Conservation (phyloP, 768 basidiomycete genomes). For the Mycena leptocephala region DNA sequence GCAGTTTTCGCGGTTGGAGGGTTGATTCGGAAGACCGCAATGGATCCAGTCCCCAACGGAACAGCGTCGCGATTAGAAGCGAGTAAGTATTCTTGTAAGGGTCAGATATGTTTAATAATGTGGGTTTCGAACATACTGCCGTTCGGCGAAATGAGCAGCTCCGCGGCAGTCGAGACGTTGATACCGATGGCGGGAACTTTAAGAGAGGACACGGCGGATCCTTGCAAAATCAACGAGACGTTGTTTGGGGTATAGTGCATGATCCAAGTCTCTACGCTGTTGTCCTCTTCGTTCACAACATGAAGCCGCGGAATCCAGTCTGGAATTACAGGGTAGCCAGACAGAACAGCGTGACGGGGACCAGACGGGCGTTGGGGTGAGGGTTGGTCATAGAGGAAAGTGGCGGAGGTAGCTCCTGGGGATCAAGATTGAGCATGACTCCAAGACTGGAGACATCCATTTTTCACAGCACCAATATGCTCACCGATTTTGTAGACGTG, state of each 20-base stretch:
- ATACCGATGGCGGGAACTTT: constrained; percentile 12
- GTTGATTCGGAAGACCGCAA: constrained; percentile 28
- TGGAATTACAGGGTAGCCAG: constrained; percentile 15
- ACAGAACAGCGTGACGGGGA: constrained; percentile 22
- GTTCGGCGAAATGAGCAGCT: constrained; percentile 27
- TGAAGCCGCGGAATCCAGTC: constrained; percentile 26
- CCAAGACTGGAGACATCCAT: no score
- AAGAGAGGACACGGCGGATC: constrained; percentile 26
- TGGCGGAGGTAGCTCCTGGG: constrained; percentile 22
- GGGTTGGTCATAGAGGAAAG: constrained; percentile 29
- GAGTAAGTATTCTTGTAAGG: constrained; percentile 14
- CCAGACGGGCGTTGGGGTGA: constrained; percentile 23
- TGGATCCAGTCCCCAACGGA: constrained; percentile 13
- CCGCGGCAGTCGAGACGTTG: constrained; percentile 28
- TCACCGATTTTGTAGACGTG: constrained; percentile 31
- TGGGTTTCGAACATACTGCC: constrained; percentile 13
- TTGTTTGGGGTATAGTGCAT: constrained; percentile 29
- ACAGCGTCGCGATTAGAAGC: constrained; percentile 25
- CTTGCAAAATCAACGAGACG: constrained; percentile 22
- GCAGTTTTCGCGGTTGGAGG: constrained; percentile 24
- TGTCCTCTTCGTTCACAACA: constrained; percentile 31
- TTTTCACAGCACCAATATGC: no score
- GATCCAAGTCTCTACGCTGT: constrained; percentile 30
- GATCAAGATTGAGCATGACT: no score
- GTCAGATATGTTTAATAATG: not conserved